Evolutionary conservation across 768 basidiomycete genomes (phyloP).

Genomic region (Tulasnella sp.): DNA sequence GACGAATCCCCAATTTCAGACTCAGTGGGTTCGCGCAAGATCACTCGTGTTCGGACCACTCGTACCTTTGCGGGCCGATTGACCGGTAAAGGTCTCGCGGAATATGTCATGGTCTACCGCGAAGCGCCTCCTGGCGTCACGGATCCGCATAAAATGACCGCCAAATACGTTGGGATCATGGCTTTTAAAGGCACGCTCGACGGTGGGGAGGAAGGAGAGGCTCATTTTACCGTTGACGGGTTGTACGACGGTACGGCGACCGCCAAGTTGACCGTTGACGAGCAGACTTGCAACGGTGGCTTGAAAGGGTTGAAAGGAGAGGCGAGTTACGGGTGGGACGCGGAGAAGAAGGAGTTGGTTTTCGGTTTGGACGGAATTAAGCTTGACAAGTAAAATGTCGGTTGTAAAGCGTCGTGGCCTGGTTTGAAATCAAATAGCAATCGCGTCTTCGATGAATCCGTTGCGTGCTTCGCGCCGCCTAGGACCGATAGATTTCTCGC

Average conservation of each 20-base stretch:
- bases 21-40: neutral
- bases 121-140: neutral
- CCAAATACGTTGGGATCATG: constrained; percentile 14
- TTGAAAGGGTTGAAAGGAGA: constrained; percentile 11
- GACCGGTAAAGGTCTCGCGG: constrained; percentile 10
- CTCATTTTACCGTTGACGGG: constrained; percentile 1
- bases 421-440: neutral
- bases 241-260: neutral
- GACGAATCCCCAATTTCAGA: neutral
- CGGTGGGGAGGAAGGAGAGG: constrained; percentile 13
- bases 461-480: neutral
- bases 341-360: neutral
- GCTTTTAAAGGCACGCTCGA: constrained; percentile 9
- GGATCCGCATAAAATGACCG: constrained; percentile 11
- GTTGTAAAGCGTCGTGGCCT: neutral
- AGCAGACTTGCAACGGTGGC: constrained; percentile 2
- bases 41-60: constrained; percentile 11
- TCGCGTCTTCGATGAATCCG: neutral
- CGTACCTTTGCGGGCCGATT: constrained; percentile 16
- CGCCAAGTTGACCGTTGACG: constrained; percentile 13
- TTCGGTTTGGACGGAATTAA: neutral
- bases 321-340: neutral
- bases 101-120: constrained; percentile 17
- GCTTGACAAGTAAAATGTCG: neutral
- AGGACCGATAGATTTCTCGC: neutral